Conservation (phyloP, 2,329 filamentous ascomycete genomes). For the Penicillium nordicum region DNA sequence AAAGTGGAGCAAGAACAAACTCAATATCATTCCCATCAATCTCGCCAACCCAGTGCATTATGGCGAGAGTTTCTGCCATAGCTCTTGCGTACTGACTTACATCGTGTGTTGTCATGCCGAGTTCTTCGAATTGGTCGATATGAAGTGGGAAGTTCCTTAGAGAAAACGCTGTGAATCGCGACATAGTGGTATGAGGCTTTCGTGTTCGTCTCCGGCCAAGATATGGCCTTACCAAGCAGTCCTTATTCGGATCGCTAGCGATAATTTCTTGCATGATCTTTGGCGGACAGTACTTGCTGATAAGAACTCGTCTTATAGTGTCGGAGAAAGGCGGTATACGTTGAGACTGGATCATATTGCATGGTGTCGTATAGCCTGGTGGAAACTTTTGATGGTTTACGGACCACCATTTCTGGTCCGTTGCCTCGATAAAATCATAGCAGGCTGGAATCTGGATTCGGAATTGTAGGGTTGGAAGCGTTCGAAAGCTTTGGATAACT, state of each 20-base stretch:
- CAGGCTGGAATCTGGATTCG: background rate
- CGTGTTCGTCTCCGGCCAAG: constrained; percentile 39
- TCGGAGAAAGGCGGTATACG: constrained; percentile 23
- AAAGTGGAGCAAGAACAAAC: background rate
- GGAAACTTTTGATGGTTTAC: background rate
- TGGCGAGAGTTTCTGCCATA: background rate
- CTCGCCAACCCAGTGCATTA: background rate
- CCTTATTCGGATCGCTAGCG: constrained; percentile 35
- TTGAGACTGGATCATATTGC: background rate
- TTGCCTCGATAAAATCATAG: background rate
- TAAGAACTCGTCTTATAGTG: constrained; percentile 27
- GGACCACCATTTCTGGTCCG: background rate
- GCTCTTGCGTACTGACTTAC: background rate
- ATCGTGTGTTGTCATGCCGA: background rate
- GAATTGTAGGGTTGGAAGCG: background rate
- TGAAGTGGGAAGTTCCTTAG: constrained; percentile 42
- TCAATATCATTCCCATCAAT: background rate
- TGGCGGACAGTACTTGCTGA: constrained; percentile 34
- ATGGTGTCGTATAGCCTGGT: background rate
- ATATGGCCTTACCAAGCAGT: constrained; percentile 52
- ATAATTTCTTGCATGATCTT: constrained; percentile 25
- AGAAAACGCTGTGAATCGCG: constrained; percentile 22
- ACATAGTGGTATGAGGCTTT: constrained; percentile 2
- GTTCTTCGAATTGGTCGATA: background rate
- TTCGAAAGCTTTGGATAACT: background rate